Evolutionary conservation across 495 filamentous ascomycete genomes (phyloP).

Genomic region (Amniculicola lignicola): DNA sequence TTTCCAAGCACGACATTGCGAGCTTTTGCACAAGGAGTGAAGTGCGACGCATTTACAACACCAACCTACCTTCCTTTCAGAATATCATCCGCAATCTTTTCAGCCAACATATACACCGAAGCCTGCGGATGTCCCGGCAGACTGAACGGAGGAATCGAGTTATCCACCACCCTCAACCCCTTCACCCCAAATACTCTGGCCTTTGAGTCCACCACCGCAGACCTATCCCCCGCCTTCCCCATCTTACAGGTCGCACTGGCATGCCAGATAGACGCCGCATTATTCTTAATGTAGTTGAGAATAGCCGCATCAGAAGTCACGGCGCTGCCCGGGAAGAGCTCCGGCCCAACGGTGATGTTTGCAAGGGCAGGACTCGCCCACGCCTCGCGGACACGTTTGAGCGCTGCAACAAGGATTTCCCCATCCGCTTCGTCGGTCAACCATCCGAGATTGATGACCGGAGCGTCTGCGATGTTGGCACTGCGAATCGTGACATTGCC

Average conservation of each 20-base stretch:
- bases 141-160: slow-evolving; percentile 10
- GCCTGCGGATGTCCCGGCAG: slow-evolving; percentile 23
- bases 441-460: slow-evolving; percentile 56
- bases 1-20: too few relatives aligned
- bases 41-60: too few relatives aligned
- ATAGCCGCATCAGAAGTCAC: slow-evolving; percentile 55
- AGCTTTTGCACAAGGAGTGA: too few relatives aligned
- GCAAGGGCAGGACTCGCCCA: slow-evolving; percentile 43
- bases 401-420: slow-evolving; percentile 54
- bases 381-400: slow-evolving; percentile 51
- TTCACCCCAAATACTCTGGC: slow-evolving; percentile 53
- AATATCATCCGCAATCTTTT: slow-evolving; percentile 33
- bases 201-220: slow-evolving; percentile 54
- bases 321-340: slow-evolving; percentile 48
- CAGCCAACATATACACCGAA: slow-evolving; percentile 29
- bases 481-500: slow-evolving; percentile 55
- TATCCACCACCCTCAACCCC: slow-evolving; percentile 28
- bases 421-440: slow-evolving; percentile 52
- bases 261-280: slow-evolving; percentile 50
- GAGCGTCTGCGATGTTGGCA: slow-evolving; percentile 43
- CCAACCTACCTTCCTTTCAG: too few relatives aligned
- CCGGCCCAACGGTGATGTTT: slow-evolving; percentile 45
- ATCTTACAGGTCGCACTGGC: slow-evolving; percentile 53
- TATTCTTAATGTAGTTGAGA: slow-evolving; percentile 44
- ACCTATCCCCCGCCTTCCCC: slow-evolving; percentile 46